phyloP scores from a whole-genome alignment of 495 filamentous ascomycete species.

The Letharia lupina region DNA sequence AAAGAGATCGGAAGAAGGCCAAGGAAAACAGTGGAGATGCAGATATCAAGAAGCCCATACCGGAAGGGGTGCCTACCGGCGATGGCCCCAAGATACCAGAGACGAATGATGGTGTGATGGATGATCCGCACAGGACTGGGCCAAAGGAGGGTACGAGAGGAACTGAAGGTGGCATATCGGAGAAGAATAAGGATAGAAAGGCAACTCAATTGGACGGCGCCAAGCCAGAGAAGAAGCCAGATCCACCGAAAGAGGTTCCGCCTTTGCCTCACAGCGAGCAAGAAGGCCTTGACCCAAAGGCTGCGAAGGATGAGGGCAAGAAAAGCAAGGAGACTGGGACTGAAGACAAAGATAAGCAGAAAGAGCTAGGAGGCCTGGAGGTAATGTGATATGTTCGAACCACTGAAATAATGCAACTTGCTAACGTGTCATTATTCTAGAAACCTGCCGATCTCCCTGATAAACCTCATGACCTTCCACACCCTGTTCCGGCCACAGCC shows the following conservation, averaged over 20 bases:
- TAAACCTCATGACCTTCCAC: slow-evolving; percentile 69
- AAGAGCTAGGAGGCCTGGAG: slow-evolving; percentile 54
- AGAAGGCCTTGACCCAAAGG: slow-evolving; percentile 41
- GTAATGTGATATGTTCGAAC: slow-evolving; percentile 36
- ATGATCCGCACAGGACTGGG: slow-evolving; percentile 61
- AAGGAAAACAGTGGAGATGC: slow-evolving; percentile 32
- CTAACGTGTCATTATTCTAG: slow-evolving; percentile 36
- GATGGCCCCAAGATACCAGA: slow-evolving; percentile 66
- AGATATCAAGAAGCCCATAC: slow-evolving; percentile 29
- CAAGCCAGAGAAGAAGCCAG: slow-evolving; percentile 63
- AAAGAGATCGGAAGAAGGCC: slow-evolving; percentile 49
- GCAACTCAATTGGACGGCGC: slow-evolving; percentile 48
- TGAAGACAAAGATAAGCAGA: slow-evolving; percentile 30
- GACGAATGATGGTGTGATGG: slow-evolving; percentile 84
- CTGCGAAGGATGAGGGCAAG: slow-evolving; percentile 31
- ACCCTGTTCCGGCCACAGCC: slow-evolving; percentile 59
- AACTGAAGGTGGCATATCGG: slow-evolving; percentile 76
- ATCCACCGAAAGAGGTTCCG: slow-evolving; percentile 74
- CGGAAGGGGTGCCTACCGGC: slow-evolving; percentile 30
- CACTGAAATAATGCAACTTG: slow-evolving; percentile 15
- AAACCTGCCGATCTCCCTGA: slow-evolving; percentile 76
- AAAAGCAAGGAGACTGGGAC: slow-evolving; percentile 32
- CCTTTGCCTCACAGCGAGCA: slow-evolving; percentile 74
- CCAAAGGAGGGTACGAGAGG: slow-evolving; percentile 81
- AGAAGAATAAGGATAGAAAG: slow-evolving; percentile 66